Evolutionary conservation across 257 asterid genomes (phyloP).

Genomic region (Gentiana straminea): DNA sequence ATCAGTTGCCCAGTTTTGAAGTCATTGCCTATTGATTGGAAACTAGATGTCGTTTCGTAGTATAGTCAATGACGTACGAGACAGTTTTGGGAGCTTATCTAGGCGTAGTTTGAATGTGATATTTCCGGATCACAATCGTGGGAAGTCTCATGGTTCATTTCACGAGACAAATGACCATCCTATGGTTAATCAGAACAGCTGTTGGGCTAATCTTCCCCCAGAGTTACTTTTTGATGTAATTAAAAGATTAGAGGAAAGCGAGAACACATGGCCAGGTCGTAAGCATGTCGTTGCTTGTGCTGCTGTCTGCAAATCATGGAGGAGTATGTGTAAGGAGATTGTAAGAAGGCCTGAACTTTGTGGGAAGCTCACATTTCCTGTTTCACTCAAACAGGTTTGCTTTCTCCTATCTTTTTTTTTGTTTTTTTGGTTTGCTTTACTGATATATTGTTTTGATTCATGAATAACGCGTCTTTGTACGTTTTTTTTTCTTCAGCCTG

Average conservation of each 20-base stretch:
- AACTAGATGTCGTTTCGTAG: constrained; percentile 82
- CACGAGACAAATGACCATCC: constrained; percentile 57
- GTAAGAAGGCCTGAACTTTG: constrained; percentile 64
- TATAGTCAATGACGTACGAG: constrained; percentile 82
- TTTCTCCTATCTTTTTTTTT: neutral
- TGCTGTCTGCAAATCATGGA: constrained; percentile 91
- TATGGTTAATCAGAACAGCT: constrained; percentile 48
- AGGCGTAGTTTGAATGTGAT: constrained; percentile 69
- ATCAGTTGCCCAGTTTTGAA: neutral
- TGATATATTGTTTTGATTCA: neutral
- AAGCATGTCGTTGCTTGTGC: constrained; percentile 84
- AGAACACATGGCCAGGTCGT: constrained; percentile 86
- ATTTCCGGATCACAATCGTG: constrained; percentile 58
- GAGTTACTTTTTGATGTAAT: constrained; percentile 81
- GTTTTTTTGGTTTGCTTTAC: constrained; percentile 23
- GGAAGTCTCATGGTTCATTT: constrained; percentile 62
- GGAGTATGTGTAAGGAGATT: constrained; percentile 76
- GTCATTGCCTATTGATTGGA: constrained; percentile 8
- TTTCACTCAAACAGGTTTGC: constrained; percentile 80
- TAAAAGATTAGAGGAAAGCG: constrained; percentile 85
- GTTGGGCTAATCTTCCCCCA: constrained; percentile 93
- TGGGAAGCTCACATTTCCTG: constrained; percentile 88
- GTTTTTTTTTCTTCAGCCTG: constrained; percentile 50
- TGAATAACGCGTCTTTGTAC: neutral
- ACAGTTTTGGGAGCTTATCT: constrained; percentile 80